These are phyloP conservation scores for Lignosus rhinocerotis DNA, from an alignment of 1,284 basidiomycete species.

Conservation along the genomic window DNA sequence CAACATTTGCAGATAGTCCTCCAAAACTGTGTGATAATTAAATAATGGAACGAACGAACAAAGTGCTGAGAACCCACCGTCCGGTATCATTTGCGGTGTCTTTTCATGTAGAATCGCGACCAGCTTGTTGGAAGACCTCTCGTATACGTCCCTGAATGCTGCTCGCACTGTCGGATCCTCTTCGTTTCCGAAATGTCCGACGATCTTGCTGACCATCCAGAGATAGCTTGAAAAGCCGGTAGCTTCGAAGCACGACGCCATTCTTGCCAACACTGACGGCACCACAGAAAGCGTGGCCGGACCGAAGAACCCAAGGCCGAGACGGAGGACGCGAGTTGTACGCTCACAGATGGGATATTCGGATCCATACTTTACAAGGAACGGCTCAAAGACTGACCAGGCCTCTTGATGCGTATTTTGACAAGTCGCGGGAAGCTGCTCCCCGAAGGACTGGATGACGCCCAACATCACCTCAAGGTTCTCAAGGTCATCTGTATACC, in stretches of 20 bases:
- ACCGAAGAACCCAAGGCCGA: conserved; percentile 83
- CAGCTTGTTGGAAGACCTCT: conserved; percentile 72
- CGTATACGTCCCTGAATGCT: conserved; percentile 69
- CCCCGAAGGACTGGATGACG: conserved; percentile 79
- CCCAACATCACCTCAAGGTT: conserved; percentile 88
- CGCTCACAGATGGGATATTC: conserved; percentile 84
- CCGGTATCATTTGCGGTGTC: conserved; percentile 73
- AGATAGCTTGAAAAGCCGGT: conserved; percentile 88
- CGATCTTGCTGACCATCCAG: conserved; percentile 91
- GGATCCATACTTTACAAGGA: conserved; percentile 81
- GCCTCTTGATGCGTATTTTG: conserved; percentile 77
- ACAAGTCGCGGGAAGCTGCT: conserved; percentile 80
- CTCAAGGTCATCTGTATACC: conserved; percentile 72
- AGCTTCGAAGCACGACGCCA: conserved; percentile 78
- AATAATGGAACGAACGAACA: background rate
- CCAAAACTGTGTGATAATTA: conserved; percentile 66
- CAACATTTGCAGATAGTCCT: conserved; percentile 91
- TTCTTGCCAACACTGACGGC: conserved; percentile 70
- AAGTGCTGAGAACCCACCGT: conserved; percentile 53
- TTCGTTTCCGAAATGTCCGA: conserved; percentile 72
- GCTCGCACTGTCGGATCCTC: conserved; percentile 51
- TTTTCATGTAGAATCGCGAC: conserved; percentile 69
- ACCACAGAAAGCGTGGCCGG: conserved; percentile 66
- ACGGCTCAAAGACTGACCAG: conserved; percentile 82
- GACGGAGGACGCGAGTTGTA: conserved; percentile 83